These are phyloP conservation scores for Ascochyta lentis DNA, from an alignment of 2,329 filamentous ascomycete genomes.

Conservation along the genomic window DNA sequence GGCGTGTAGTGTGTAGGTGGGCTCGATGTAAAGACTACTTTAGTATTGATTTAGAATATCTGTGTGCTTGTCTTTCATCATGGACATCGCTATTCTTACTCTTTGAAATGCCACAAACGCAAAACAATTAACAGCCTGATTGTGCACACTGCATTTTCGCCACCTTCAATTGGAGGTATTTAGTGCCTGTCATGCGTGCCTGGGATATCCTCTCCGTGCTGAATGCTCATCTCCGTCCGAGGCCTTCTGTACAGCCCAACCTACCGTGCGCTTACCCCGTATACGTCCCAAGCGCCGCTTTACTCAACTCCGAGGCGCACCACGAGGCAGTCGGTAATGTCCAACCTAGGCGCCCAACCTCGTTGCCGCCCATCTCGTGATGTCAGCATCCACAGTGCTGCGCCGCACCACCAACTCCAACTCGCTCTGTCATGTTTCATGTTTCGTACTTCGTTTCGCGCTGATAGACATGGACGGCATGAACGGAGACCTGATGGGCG, in stretches of 20 bases:
- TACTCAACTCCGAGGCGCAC: conserved; percentile 31
- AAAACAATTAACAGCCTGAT: too few species aligned
- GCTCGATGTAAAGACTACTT: neutral
- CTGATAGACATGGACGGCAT: conserved; percentile 5
- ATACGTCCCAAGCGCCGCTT: conserved; percentile 1
- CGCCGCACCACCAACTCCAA: conserved; percentile 15
- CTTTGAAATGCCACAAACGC: too few species aligned
- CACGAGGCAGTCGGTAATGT: conserved; percentile 17
- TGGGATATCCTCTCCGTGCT: too few species aligned
- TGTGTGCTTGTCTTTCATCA: too few species aligned
- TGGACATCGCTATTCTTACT: too few species aligned
- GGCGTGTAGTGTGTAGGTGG: neutral
- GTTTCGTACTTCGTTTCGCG: conserved; percentile 11
- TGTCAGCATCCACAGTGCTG: conserved; percentile 10
- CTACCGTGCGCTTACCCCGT: neutral
- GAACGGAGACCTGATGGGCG: conserved; percentile 3
- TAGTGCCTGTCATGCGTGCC: too few species aligned
- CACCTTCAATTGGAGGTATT: too few species aligned
- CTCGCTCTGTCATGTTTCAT: conserved; percentile 4
- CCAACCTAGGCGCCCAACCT: conserved; percentile 12
- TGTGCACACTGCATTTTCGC: too few species aligned
- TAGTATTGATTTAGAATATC: too few species aligned
- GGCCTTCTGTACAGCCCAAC: neutral
- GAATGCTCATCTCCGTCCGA: too few species aligned
- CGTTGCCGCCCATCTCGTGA: conserved; percentile 6